A percentile compares a stretch with the other conserved stretches of the same genome.
phyloP scores from a whole-genome alignment of 2,329 filamentous ascomycete genomes.

The Alternaria sp. region DNA sequence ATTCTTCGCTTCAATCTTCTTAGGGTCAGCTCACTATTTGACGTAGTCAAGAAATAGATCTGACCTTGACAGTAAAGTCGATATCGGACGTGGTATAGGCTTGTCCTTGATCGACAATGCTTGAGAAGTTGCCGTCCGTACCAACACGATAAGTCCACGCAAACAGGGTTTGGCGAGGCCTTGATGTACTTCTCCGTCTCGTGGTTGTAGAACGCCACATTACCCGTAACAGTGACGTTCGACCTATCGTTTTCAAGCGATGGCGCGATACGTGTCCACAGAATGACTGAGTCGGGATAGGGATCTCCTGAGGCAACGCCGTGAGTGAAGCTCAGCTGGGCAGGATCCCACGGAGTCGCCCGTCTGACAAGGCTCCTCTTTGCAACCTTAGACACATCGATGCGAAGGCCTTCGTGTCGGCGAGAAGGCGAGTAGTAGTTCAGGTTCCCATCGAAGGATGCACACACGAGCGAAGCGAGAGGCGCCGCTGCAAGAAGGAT shows the following conservation, averaged over 20 bases:
- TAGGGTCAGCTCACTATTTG: slow-evolving; percentile 21
- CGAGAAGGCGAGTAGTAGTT: slow-evolving; percentile 73
- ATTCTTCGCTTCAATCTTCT: slow-evolving; percentile 69
- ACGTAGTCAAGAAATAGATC: neutral
- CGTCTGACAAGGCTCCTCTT: slow-evolving; percentile 56
- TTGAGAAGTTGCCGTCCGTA: slow-evolving; percentile 56
- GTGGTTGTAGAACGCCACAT: slow-evolving; percentile 62
- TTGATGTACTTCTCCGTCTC: slow-evolving; percentile 62
- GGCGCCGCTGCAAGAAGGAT: slow-evolving; percentile 27
- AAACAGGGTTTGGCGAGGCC: slow-evolving; percentile 68
- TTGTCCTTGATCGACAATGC: slow-evolving; percentile 64
- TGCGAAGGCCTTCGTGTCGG: slow-evolving; percentile 68
- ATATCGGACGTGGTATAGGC: slow-evolving; percentile 77
- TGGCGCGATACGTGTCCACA: slow-evolving; percentile 51
- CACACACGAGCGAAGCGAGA: slow-evolving; percentile 27
- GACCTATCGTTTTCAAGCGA: slow-evolving; percentile 52
- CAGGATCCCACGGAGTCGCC: slow-evolving; percentile 50
- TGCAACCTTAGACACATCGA: slow-evolving; percentile 67
- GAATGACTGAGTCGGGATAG: slow-evolving; percentile 53
- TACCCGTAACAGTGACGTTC: slow-evolving; percentile 64
- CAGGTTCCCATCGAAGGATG: slow-evolving; percentile 58
- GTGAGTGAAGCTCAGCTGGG: slow-evolving; percentile 46
- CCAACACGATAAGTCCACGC: slow-evolving; percentile 73
- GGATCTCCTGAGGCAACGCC: slow-evolving; percentile 61
- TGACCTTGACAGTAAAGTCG: slow-evolving; percentile 76